Evolutionary conservation across 2,329 filamentous ascomycete genomes (phyloP).

Genomic region (Xylariaceae sp.): DNA sequence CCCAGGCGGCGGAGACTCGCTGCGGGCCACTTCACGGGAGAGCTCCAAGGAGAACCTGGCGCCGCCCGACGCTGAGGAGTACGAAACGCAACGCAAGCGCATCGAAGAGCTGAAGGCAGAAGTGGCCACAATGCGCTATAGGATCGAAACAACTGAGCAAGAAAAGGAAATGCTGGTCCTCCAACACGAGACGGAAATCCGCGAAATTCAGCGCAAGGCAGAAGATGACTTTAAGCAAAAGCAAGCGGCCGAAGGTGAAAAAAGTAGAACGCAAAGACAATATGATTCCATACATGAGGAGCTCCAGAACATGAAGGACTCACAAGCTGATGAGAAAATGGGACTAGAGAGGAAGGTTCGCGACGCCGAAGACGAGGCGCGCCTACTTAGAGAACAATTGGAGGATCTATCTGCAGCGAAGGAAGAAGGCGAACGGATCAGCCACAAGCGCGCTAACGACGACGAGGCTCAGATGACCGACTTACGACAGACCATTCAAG

Average conservation of each 20-base stretch:
- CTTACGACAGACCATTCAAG: constrained; percentile 47
- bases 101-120: constrained; percentile 84
- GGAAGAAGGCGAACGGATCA: constrained; percentile 65
- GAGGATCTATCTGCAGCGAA: constrained; percentile 64
- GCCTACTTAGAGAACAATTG: constrained; percentile 71
- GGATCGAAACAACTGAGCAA: constrained; percentile 80
- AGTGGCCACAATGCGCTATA: constrained; percentile 82
- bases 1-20: constrained; percentile 34
- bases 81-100: constrained; percentile 52
- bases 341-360: constrained; percentile 66
- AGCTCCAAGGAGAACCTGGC: constrained; percentile 59
- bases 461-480: constrained; percentile 50
- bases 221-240: constrained; percentile 76
- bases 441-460: constrained; percentile 52
- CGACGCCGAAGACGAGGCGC: constrained; percentile 69
- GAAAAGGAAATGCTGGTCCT: constrained; percentile 78
- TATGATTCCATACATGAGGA: constrained; percentile 49
- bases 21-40: constrained; percentile 49
- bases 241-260: constrained; percentile 56
- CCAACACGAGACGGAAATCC: constrained; percentile 77
- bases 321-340: constrained; percentile 52
- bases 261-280: constrained; percentile 46
- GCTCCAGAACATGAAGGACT: constrained; percentile 48
- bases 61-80: constrained; percentile 55
- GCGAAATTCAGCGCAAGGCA: constrained; percentile 74